Evolutionary conservation across 257 asterid genomes (phyloP).

Genomic region (Coffea eugenioides): DNA sequence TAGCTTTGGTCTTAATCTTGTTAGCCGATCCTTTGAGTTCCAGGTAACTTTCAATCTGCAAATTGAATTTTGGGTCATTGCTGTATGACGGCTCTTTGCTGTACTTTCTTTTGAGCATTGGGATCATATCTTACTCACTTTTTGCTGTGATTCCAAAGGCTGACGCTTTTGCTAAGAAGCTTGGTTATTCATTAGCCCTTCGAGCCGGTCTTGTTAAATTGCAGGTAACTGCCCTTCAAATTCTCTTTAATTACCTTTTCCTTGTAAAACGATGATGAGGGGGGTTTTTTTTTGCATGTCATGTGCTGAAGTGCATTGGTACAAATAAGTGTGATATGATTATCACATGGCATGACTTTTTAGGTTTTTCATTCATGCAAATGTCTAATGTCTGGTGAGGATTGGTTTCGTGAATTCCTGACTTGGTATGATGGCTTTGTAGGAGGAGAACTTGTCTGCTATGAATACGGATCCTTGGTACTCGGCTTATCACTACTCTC

Average conservation of each 20-base stretch:
- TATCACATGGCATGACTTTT: background rate
- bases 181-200: conserved; percentile 75
- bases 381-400: background rate
- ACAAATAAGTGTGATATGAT: background rate
- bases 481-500: conserved; percentile 96
- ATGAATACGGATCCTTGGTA: conserved; percentile 97
- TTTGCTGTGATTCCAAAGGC: conserved; percentile 51
- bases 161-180: conserved; percentile 92
- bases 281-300: background rate
- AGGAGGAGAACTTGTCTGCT: conserved; percentile 93
- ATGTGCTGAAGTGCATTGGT: background rate
- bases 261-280: background rate
- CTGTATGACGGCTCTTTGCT: background rate
- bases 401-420: background rate
- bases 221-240: conserved; percentile 53
- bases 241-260: background rate
- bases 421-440: conserved; percentile 16
- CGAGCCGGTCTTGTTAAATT: conserved; percentile 91
- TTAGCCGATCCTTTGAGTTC: conserved; percentile 93
- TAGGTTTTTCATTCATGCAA: background rate
- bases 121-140: background rate
- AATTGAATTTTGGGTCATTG: background rate
- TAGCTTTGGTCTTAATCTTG: conserved; percentile 83
- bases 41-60: conserved; percentile 56
- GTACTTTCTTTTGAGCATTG: conserved; percentile 2